Evolutionary conservation across 345 rosid species (phyloP).

Genomic region (Hibiscus mutabilis): DNA sequence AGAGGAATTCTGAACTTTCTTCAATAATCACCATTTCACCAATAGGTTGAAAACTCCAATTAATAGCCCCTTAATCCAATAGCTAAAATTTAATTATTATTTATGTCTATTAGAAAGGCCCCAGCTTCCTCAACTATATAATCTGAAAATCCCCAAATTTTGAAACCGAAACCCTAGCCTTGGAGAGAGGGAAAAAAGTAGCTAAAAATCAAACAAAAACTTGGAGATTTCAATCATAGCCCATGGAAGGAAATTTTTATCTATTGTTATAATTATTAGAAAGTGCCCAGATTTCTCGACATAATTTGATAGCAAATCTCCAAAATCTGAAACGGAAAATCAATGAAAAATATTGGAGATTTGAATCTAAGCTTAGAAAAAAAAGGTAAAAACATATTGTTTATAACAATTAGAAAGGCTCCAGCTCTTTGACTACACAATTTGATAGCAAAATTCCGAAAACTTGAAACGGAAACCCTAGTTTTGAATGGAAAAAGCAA

Average conservation of each 20-base stretch:
- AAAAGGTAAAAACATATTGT: not conserved
- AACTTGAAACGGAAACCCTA: constrained; percentile 19
- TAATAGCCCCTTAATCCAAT: not conserved
- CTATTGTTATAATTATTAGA: not conserved
- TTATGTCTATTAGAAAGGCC: not conserved
- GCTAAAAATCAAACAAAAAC: not conserved
- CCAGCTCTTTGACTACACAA: constrained; percentile 8
- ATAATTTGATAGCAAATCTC: not conserved
- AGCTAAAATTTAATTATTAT: not conserved
- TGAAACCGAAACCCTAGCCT: constrained; percentile 19
- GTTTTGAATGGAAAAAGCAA: not conserved
- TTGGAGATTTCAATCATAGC: not conserved
- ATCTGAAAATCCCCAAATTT: constrained; percentile 3
- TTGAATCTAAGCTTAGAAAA: constrained; percentile 2
- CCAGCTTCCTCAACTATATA: constrained; percentile 15
- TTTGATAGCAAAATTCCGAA: not conserved
- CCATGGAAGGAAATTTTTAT: not conserved
- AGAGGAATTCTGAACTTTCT: not conserved
- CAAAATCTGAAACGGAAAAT: not conserved
- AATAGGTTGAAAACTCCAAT: too few relatives aligned
- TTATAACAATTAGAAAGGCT: not conserved
- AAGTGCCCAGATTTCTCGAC: constrained; percentile 5
- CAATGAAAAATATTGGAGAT: not conserved
- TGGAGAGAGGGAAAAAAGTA: not conserved
- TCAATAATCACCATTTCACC: not conserved